Conservation (phyloP, 2,329 filamentous ascomycete species). For the Fusarium praegraminearum region DNA sequence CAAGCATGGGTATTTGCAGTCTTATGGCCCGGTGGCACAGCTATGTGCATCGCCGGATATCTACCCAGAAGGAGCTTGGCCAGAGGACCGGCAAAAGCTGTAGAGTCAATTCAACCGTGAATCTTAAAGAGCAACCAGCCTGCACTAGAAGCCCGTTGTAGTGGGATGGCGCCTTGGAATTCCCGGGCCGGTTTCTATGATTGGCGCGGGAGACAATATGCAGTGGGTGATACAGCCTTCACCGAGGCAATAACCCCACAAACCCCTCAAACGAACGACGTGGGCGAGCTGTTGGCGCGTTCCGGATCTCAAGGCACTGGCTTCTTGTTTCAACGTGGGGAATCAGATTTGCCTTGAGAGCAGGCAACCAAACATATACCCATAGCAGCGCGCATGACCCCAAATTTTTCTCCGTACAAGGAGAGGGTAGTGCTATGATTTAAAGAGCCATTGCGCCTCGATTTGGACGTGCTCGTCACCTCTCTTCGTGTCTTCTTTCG, state of each 20-base stretch:
- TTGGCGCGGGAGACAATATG: conserved; percentile 50
- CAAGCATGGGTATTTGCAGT: conserved; percentile 18
- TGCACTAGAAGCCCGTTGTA: conserved; percentile 37
- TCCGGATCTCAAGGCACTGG: conserved; percentile 39
- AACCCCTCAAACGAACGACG: conserved; percentile 38
- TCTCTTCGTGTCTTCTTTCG: conserved; percentile 33
- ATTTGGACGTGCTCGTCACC: conserved; percentile 18
- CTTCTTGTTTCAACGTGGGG: conserved; percentile 44
- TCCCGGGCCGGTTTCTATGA: conserved; percentile 38
- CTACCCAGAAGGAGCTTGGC: conserved; percentile 32
- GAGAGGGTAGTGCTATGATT: conserved; percentile 32
- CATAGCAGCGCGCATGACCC: conserved; percentile 48
- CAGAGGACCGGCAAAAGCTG: conserved; percentile 35
- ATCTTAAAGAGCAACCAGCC: conserved; percentile 33
- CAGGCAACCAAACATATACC: conserved; percentile 48
- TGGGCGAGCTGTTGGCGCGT: conserved; percentile 32
- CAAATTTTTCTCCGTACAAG: conserved; percentile 42
- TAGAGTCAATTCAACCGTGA: conserved; percentile 35
- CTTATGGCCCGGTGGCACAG: conserved; percentile 9
- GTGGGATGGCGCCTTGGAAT: conserved; percentile 43
- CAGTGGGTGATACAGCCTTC: conserved; percentile 44
- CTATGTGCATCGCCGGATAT: conserved; percentile 25
- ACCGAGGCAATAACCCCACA: conserved; percentile 47
- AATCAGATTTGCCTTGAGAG: conserved; percentile 46
- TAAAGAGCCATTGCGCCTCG: conserved; percentile 42